Evolutionary conservation across 2,329 filamentous ascomycete genomes (phyloP).

Genomic region (Monilinia laxa): DNA sequence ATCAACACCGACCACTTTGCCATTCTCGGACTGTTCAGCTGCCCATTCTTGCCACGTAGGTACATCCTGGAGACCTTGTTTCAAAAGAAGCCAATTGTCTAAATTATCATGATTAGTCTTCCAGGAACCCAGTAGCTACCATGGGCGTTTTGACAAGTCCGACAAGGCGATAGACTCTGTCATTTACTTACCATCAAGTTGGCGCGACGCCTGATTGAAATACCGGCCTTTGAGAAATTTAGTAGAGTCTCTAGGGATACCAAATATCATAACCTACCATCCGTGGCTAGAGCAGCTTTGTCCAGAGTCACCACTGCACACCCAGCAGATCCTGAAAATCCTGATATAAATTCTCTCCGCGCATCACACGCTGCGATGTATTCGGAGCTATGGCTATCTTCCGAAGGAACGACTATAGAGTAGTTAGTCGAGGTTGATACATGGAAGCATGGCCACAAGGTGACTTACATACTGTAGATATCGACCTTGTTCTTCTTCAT

Average conservation of each 20-base stretch:
- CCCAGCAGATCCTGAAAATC: constrained; percentile 92
- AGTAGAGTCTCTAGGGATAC: neutral
- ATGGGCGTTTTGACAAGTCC: neutral
- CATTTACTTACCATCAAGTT: constrained; percentile 64
- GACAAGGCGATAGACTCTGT: neutral
- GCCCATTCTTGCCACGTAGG: constrained; percentile 98
- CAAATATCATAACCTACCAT: constrained; percentile 48
- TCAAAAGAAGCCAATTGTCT: constrained; percentile 82
- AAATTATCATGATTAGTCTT: constrained; percentile 21
- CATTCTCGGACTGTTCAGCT: constrained; percentile 78
- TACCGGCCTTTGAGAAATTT: constrained; percentile 61
- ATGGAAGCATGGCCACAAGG: constrained; percentile 26
- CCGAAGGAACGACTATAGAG: constrained; percentile 82
- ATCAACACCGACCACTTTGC: constrained; percentile 88
- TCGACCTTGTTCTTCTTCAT: constrained; percentile 89
- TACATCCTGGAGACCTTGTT: constrained; percentile 89
- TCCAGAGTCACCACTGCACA: constrained; percentile 84
- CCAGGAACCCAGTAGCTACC: neutral
- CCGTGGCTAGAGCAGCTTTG: constrained; percentile 87
- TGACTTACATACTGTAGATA: constrained; percentile 72
- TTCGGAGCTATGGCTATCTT: constrained; percentile 96
- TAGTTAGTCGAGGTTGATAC: constrained; percentile 29
- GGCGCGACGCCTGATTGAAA: constrained; percentile 92
- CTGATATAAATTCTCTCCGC: constrained; percentile 85
- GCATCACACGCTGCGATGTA: constrained; percentile 97